Evolutionary conservation across 202 grass and related monocot genomes (phyloP).

Genomic region (Dendrocalamus latiflorus): DNA sequence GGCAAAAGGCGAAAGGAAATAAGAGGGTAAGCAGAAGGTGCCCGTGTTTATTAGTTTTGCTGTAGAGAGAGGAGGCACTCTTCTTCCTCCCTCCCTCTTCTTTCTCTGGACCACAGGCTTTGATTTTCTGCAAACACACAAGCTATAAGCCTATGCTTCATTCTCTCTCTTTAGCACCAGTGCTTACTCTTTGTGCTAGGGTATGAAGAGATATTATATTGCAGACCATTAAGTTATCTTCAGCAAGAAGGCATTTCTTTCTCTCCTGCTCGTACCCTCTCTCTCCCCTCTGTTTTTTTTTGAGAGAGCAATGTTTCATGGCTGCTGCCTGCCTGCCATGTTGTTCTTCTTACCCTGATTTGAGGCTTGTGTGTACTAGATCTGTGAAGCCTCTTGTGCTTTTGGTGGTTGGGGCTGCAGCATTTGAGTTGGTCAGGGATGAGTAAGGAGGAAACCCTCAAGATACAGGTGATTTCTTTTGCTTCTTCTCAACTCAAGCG

Average conservation of each 20-base stretch:
- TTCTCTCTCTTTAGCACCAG: neutral
- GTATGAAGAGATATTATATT: neutral
- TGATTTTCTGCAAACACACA: constrained; percentile 33
- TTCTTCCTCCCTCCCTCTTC: neutral
- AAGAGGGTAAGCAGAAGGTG: constrained; percentile 22
- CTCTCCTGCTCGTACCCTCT: neutral
- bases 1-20: constrained; percentile 14
- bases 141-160: neutral
- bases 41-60: constrained; percentile 1
- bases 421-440: constrained; percentile 29
- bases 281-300: neutral
- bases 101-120: constrained; percentile 24
- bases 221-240: constrained; percentile 8
- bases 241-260: constrained; percentile 17
- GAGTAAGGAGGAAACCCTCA: constrained; percentile 74
- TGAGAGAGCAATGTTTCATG: neutral
- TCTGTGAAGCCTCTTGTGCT: constrained; percentile 28
- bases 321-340: neutral
- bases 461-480: constrained; percentile 54
- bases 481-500: constrained; percentile 16
- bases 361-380: constrained; percentile 41
- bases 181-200: neutral
- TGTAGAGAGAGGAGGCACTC: neutral
- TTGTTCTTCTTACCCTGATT: constrained; percentile 39
- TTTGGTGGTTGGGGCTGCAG: neutral